A percentile compares a stretch with the other conserved stretches of the same genome.
These are phyloP conservation scores for Colletotrichum endophyticum DNA, from an alignment of 2,329 filamentous ascomycete genomes.

Conservation along the genomic window DNA sequence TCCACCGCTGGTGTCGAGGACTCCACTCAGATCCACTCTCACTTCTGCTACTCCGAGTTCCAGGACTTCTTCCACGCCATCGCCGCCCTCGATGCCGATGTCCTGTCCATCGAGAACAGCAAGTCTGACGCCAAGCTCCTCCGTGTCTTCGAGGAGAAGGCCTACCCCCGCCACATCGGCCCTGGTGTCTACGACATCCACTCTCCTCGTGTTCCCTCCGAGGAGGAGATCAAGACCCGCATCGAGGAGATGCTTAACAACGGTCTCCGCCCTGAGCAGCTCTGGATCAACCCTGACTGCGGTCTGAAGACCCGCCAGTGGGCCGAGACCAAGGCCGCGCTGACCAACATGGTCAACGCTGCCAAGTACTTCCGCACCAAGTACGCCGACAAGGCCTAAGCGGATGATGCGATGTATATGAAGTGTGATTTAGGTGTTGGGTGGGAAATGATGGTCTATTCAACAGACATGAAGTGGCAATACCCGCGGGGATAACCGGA, in stretches of 20 bases:
- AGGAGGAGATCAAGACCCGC: conserved; percentile 98
- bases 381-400: conserved; percentile 56
- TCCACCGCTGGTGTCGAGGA: conserved; percentile 92
- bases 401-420: conserved; percentile 8
- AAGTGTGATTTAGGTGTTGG: conserved; percentile 22
- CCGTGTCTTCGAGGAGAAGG: conserved; percentile 96
- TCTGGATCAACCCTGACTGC: conserved; percentile 99
- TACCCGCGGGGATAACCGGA: conserved; percentile 23
- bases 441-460: conserved; percentile 21
- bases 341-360: conserved; percentile 97
- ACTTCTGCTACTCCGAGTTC: conserved; percentile 99
- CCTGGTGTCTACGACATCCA: conserved; percentile 99
- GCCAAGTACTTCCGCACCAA: conserved; percentile 96
- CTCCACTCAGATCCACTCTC: conserved; percentile 98
- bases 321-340: conserved; percentile 96
- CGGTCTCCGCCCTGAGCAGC: conserved; percentile 91
- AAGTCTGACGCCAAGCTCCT: conserved; percentile 99
- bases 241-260: conserved; percentile 98
- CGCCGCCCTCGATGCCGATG: conserved; percentile 95
- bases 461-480: conserved; percentile 23
- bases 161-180: conserved; percentile 97
- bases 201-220: conserved; percentile 94
- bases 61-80: conserved; percentile 99
- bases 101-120: conserved; percentile 99
- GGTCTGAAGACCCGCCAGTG: conserved; percentile 99